A percentile compares a stretch with the other conserved stretches of the same genome.
Evolutionary conservation across 495 filamentous ascomycete species (phyloP).

Genomic region (Xylaria bambusicola): DNA sequence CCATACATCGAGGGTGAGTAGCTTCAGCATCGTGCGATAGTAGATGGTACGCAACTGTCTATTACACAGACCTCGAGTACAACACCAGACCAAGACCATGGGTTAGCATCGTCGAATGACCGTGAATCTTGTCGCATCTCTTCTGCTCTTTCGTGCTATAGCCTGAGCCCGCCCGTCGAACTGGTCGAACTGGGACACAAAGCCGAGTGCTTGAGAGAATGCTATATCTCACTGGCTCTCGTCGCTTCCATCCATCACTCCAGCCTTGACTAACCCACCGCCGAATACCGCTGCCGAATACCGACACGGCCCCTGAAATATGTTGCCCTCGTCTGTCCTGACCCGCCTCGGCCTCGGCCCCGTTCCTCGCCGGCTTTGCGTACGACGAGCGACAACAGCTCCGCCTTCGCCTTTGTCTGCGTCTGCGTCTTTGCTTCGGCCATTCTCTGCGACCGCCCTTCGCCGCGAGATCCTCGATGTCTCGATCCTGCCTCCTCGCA

Average conservation of each 20-base stretch:
- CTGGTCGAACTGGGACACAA: too few species aligned
- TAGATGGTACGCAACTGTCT: too few species aligned
- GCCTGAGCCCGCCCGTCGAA: too few species aligned
- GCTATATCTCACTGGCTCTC: constrained; percentile 3
- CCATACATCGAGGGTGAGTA: too few species aligned
- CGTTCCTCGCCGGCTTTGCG: not conserved
- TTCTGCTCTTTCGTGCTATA: too few species aligned
- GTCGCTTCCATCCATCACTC: not conserved
- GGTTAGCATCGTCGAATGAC: too few species aligned
- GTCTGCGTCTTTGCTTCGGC: constrained; percentile 24
- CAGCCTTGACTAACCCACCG: not conserved
- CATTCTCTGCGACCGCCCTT: constrained; percentile 47
- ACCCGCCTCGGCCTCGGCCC: constrained; percentile 8
- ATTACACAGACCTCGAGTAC: too few species aligned
- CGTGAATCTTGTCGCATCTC: too few species aligned
- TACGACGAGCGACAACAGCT: not conserved
- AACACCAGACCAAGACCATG: too few species aligned
- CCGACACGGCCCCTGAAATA: constrained; percentile 1
- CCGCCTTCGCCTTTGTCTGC: constrained; percentile 1
- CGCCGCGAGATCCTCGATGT: constrained; percentile 52
- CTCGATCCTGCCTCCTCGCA: constrained; percentile 54
- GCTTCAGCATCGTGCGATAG: too few species aligned
- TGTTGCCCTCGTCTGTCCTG: constrained; percentile 9
- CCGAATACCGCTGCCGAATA: not conserved
- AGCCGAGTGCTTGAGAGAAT: not conserved